A percentile compares a stretch with the other conserved stretches of the same genome.
These are phyloP conservation scores for Barnettozyma californica DNA, from an alignment of 805 yeast species.

Conservation along the genomic window DNA sequence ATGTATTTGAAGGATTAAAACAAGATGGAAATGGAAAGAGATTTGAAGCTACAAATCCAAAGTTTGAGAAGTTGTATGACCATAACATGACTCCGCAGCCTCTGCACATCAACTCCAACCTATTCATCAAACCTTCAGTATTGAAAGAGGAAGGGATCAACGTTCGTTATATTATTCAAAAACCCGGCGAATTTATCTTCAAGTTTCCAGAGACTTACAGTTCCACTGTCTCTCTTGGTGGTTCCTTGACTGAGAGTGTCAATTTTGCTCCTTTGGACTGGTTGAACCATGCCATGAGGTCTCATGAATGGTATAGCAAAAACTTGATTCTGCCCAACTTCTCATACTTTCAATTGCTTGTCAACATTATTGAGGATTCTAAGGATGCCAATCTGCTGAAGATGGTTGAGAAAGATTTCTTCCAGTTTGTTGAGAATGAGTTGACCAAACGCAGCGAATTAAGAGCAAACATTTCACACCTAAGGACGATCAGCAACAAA, in stretches of 20 bases:
- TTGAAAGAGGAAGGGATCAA: conserved; percentile 45
- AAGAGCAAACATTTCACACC: conserved; percentile 26
- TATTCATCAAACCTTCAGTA: conserved; percentile 44
- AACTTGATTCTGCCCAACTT: conserved; percentile 49
- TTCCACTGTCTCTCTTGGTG: conserved; percentile 47
- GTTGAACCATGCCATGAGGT: conserved; percentile 45
- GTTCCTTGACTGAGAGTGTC: conserved; percentile 49
- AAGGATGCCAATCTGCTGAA: conserved; percentile 35
- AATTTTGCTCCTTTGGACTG: conserved; percentile 51
- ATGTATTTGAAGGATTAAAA: conserved; percentile 17
- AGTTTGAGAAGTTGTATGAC: conserved; percentile 19
- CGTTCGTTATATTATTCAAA: conserved; percentile 45
- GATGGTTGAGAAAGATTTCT: conserved; percentile 31
- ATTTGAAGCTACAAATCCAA: conserved; percentile 10
- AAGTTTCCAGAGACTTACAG: conserved; percentile 54
- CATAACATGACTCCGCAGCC: conserved; percentile 7
- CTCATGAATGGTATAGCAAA: conserved; percentile 44
- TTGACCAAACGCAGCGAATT: conserved; percentile 35
- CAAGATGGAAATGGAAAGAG: conserved; percentile 14
- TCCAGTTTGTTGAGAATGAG: conserved; percentile 36
- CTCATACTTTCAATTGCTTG: conserved; percentile 42
- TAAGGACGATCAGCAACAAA: conserved; percentile 31
- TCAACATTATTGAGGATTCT: conserved; percentile 38
- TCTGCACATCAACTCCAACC: conserved; percentile 34
- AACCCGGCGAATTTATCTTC: conserved; percentile 55